A percentile compares a stretch with the other conserved stretches of the same genome.
Evolutionary conservation across 495 filamentous ascomycete genomes (phyloP).

Genomic region (Mycothermus thermophilus): DNA sequence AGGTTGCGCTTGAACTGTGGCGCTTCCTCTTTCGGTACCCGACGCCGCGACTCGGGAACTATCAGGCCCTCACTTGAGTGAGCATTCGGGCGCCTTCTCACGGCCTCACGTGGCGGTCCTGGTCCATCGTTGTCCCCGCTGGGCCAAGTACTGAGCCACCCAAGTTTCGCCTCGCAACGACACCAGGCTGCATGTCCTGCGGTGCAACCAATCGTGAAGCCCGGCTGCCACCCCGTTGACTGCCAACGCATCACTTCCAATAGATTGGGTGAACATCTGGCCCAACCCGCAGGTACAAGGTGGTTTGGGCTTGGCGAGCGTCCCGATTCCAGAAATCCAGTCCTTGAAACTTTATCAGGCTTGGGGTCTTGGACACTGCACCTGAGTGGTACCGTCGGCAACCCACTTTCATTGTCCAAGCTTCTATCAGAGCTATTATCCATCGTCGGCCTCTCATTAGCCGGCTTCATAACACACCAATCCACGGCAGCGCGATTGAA

Average conservation of each 20-base stretch:
- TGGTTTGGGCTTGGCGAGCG: constrained; percentile 29
- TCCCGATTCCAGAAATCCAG: constrained; percentile 24
- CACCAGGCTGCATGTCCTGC: constrained; percentile 46
- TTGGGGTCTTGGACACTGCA: constrained; percentile 9
- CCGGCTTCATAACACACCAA: constrained; percentile 1
- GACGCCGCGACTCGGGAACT: constrained; percentile 9
- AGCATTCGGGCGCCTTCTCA: no score
- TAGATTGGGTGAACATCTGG: constrained; percentile 41
- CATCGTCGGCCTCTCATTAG: constrained; percentile 6
- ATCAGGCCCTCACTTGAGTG: no score
- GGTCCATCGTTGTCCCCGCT: constrained; percentile 19
- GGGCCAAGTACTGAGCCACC: constrained; percentile 28
- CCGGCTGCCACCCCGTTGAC: constrained; percentile 30
- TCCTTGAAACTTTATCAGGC: constrained; percentile 18
- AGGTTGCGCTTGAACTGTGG: constrained; percentile 8
- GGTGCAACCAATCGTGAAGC: constrained; percentile 40
- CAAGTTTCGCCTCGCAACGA: constrained; percentile 37
- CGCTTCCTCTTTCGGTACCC: constrained; percentile 1
- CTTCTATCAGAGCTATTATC: constrained; percentile 11
- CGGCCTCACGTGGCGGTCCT: constrained; percentile 34
- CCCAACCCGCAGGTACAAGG: constrained; percentile 37
- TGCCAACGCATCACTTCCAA: constrained; percentile 49
- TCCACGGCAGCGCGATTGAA: constrained; percentile 7
- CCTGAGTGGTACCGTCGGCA: constrained; percentile 10
- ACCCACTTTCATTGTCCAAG: constrained; percentile 3